Evolutionary conservation across 2,329 filamentous ascomycete genomes (phyloP).

Genomic region (Aureobasidium mangrovei): DNA sequence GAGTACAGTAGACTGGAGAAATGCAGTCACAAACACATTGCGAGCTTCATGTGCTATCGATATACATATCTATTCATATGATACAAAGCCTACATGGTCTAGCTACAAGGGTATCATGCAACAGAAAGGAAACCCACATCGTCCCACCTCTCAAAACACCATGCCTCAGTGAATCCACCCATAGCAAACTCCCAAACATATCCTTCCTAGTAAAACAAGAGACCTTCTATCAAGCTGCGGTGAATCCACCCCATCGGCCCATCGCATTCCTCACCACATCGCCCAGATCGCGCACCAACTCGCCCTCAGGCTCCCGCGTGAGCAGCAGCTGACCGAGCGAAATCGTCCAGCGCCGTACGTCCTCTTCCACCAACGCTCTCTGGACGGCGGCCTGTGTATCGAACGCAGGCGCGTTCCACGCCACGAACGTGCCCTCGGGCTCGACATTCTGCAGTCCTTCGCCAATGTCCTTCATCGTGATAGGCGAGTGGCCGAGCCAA

Average conservation of each 20-base stretch:
- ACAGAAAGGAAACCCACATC: too few relatives aligned
- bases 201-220: too few relatives aligned
- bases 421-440: conserved; percentile 16
- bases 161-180: too few relatives aligned
- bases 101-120: too few relatives aligned
- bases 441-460: neutral
- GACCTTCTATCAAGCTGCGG: neutral
- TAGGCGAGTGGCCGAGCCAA: neutral
- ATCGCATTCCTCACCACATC: conserved; percentile 8
- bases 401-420: conserved; percentile 22
- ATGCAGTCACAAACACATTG: too few relatives aligned
- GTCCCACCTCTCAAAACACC: too few relatives aligned
- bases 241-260: conserved; percentile 1
- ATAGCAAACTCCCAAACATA: too few relatives aligned
- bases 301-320: conserved; percentile 18
- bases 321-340: conserved; percentile 18
- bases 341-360: conserved; percentile 15
- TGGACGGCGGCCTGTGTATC: conserved; percentile 16
- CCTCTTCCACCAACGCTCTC: conserved; percentile 2
- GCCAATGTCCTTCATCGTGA: neutral
- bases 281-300: conserved; percentile 20
- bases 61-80: too few relatives aligned
- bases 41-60: too few relatives aligned
- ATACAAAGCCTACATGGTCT: too few relatives aligned
- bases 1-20: too few relatives aligned